Base-by-base conservation (phyloP, 305 asterid genomes). In the Fraxinus angustifolia region DNA sequence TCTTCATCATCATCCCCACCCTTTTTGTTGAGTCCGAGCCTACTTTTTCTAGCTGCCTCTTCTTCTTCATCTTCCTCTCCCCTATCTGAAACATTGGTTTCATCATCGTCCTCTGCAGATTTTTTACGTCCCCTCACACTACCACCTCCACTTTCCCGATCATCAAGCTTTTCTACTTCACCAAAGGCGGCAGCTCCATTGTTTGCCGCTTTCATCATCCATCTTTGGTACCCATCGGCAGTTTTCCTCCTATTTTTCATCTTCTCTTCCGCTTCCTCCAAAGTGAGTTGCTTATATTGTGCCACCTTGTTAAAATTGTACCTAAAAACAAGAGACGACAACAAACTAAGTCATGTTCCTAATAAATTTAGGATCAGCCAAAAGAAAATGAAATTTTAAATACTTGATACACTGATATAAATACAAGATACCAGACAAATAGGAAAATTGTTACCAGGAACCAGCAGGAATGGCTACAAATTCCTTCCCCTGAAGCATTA, bases 1-100 rank as follows among this genome's bases (percentile, higher is more conserved):
- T 89, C 92, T 77, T 89, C 92, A 82, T 89, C 92, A 83, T 87
- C 90, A 83, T 87, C 92, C 79, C 81, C 89, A 17, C 81, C 83
- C 71, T 78, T 84, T 78, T 81, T 87, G 65, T 81, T 80, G 48
- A 87, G 84, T 23, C 87, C 89, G 35, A 86, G 77, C 45, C 91
- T 84, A 83, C n/a, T 83, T 80, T 86, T 89, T 56, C 88, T 86
- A 42, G 86, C 82, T 0, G 88, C 72, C 81, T 87, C 90, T 30
- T 89, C 92, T 14, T 87, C 92, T 84, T 86, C 92, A 58, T 89
- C 92, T 83, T 89, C 92, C 62, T 89, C 92, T 73, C 90, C 91
- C 75, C 72, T 86, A 77, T 89, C 91, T 56, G 92, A 89, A 11
- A 38, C 88, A 80, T 87, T 83, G 38, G 81, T 84, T 75, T 86